Percentiles rank a stretch among this genome's conserved stretches.
Conservation (phyloP, 1,139 yeast species). For the Blastobotrys proliferans region DNA sequence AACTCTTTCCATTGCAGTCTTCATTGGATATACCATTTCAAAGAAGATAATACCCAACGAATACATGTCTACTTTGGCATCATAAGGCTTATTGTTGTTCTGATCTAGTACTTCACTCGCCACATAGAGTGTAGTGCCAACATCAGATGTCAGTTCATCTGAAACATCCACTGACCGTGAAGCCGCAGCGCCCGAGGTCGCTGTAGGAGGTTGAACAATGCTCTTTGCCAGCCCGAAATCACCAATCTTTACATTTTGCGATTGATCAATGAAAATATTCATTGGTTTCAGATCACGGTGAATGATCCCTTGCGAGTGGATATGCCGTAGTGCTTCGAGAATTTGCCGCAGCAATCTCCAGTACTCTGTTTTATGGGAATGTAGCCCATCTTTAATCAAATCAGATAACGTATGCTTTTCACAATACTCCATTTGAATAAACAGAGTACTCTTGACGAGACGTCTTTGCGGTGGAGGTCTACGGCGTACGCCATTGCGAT, state of each 20-base stretch:
- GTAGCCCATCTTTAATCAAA: slow-evolving; percentile 76
- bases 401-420: slow-evolving; percentile 88
- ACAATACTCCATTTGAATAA: slow-evolving; percentile 97
- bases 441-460: slow-evolving; percentile 54
- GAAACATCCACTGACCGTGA: slow-evolving; percentile 26
- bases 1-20: slow-evolving; percentile 91
- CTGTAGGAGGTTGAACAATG: slow-evolving; percentile 41
- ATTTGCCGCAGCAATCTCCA: slow-evolving; percentile 89
- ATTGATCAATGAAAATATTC: slow-evolving; percentile 90
- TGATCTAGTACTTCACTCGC: slow-evolving; percentile 75
- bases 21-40: slow-evolving; percentile 82
- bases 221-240: slow-evolving; percentile 92
- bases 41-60: slow-evolving; percentile 91
- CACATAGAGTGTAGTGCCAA: slow-evolving; percentile 89
- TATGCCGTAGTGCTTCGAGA: slow-evolving; percentile 84
- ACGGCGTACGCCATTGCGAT: slow-evolving; percentile 1
- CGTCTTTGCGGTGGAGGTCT: slow-evolving; percentile 5
- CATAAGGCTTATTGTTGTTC: slow-evolving; percentile 42
- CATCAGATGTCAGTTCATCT: slow-evolving; percentile 86
- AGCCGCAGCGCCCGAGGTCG: slow-evolving; percentile 10
- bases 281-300: slow-evolving; percentile 95
- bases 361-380: slow-evolving; percentile 67
- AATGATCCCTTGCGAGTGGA: slow-evolving; percentile 89
- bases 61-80: slow-evolving; percentile 93
- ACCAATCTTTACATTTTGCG: slow-evolving; percentile 87